Conservation (phyloP, 192 early-diverging fungal species). For the Rhizophagus clarus region DNA sequence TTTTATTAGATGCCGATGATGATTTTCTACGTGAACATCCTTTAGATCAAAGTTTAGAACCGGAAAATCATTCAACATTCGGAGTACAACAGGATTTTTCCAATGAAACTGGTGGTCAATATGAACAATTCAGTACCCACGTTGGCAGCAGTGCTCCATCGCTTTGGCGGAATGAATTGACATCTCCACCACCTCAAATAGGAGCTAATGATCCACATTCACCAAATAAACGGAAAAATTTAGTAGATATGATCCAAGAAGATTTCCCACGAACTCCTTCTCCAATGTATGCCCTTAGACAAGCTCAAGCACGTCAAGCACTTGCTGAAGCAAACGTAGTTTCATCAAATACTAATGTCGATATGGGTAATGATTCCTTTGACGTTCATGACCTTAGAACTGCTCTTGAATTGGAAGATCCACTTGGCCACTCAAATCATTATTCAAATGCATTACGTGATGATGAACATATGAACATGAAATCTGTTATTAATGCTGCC, state of each 20-base stretch:
- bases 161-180: conserved; percentile 28
- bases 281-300: conserved; percentile 48
- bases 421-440: conserved; percentile 33
- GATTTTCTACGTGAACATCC: conserved; percentile 30
- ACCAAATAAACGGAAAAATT: conserved; percentile 32
- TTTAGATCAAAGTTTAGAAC: conserved; percentile 33
- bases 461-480: conserved; percentile 60
- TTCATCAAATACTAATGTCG: conserved; percentile 37
- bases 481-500: conserved; percentile 61
- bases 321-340: conserved; percentile 39
- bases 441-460: conserved; percentile 40
- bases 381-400: conserved; percentile 39
- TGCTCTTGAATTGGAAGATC: conserved; percentile 45
- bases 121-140: conserved; percentile 23
- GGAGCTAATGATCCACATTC: conserved; percentile 22
- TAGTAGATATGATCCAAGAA: conserved; percentile 44
- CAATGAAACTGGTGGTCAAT: conserved; percentile 11
- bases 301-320: conserved; percentile 44
- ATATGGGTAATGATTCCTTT: conserved; percentile 43
- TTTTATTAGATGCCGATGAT: conserved; percentile 26
- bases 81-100: conserved; percentile 20
- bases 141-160: conserved; percentile 28
- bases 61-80: conserved; percentile 27
- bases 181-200: conserved; percentile 27
- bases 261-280: conserved; percentile 64